Base-by-base conservation (phyloP, 805 yeast genomes). In the Maudiozyma barnettii region DNA sequence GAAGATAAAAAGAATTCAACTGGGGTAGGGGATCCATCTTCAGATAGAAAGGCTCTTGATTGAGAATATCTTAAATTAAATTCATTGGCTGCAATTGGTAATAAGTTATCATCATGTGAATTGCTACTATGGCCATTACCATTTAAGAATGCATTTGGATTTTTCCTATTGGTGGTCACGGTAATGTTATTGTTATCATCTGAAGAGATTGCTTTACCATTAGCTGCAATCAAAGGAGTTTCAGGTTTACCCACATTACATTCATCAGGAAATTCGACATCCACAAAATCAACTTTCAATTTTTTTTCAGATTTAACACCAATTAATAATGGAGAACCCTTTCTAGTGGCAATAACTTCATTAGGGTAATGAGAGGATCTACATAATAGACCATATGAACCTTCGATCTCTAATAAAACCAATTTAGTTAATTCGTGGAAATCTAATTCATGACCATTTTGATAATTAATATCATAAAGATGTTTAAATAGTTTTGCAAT, bases 231-330 rank as follows among this genome's bases (percentile, higher is more conserved):
- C 33, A 51, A 44, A 33, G 63, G 67, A 38, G 58, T 56, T 31
- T 64, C 68, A 23, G 65, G 63, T 48, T 63, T 69, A 44, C 53
- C 64, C 36, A 60, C 61, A 20, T 67, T 68, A 21, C 66, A 69
- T 21, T 71, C 68, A 55, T 85, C 95, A 40, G 95, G 93, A 75
- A 91, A 93, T 70, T 93, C 99, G 47, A 93, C 96, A 66, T 93
- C 99, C 48, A 93, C 98, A 62, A 93, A 90, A 67, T 93, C 99
- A 55, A 91, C 97, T 72, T 91, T 93, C 68, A 93, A 79, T 66
- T 89, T 91, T 68, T 81, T 84, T 64, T 90, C 95, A 45, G 97
- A 87, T 74, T 89, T 93, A 56, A 93, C 98, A 71, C 99, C 99
- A 54, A 93, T 87, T 61, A 93, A 78, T 64, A 93, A 75, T 20